Evolutionary conservation across 2,329 filamentous ascomycete species (phyloP), one percentile per base, ranked within the genome.

Genomic region (Arthrobotrys pseudoclavata): DNA sequence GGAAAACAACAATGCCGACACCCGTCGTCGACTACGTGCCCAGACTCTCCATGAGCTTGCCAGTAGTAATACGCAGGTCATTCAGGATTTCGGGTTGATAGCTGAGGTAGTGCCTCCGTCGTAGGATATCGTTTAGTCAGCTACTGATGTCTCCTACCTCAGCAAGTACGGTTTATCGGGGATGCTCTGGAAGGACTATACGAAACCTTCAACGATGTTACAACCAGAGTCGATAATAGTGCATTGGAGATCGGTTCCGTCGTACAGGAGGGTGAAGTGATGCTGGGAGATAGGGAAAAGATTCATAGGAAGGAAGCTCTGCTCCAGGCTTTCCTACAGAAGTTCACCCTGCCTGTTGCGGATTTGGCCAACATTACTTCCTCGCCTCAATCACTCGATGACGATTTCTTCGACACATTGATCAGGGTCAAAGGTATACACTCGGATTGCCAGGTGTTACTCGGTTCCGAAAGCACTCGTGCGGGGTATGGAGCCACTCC

Each of bases 391-490:
- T 92, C 93, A 0, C 91, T 98, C 1, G 89, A 97, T 81, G 92
- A 96, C 76, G 86, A 86, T 0, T 99, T 97, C 85, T 99, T 98
- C 83, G 84, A 87, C 15, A 86, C 92, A 2, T 86, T 99, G 15
- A 87, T 87, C 20, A 91, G 93, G 81, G 91, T 94, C 3, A 97
- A 97, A 84, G 91, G 89, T 81, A 94, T 99, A 69, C 91, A 93
- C 82, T 90, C 90, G 79, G 95, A 98, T 82, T 97, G 94, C 81
- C 92, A 97, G 82, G 87, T 97, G 34, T 86, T 99, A 4, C 89
- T 99, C 0, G 95, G 94, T 1, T 92, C 94, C 31, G 94, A 97
- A 83, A 93, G 94, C 81, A 94, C 98, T 84, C 90, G 91, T 7
- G 80, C 79, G 24, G 81, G 81, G 80, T 81, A 67, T 29, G 53